A percentile compares a stretch with the other conserved stretches of the same genome.
phyloP scores from a whole-genome alignment of 192 early-diverging fungal species.

The Linnemannia hyalina region DNA sequence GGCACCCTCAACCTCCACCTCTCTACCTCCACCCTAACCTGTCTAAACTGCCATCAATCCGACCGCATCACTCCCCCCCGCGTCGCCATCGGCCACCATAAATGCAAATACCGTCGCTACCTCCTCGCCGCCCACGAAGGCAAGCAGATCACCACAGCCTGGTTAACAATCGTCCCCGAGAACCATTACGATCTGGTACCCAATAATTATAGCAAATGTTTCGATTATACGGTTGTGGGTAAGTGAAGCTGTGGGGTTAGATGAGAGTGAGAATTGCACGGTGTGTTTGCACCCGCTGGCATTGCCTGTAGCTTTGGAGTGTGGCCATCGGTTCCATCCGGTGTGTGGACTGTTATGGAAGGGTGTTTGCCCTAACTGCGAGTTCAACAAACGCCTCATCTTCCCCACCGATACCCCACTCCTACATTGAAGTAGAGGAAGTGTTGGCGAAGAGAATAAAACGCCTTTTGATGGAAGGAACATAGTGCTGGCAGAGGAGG shows the following conservation, averaged over 20 bases:
- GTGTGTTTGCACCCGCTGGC: background rate
- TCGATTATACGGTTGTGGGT: background rate
- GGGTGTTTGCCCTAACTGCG: no score
- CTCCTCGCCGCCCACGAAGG: background rate
- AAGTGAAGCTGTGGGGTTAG: background rate
- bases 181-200: background rate
- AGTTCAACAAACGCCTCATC: no score
- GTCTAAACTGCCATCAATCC: background rate
- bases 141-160: background rate
- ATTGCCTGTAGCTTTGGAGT: no score
- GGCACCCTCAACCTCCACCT: no score
- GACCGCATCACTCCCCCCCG: background rate
- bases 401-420: no score
- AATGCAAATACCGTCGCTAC: constrained; percentile 9
- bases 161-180: background rate
- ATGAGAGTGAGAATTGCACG: background rate
- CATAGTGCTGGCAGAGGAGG: no score
- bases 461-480: no score
- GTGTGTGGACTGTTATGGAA: no score
- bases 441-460: no score
- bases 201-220: no score
- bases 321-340: no score
- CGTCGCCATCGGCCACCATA: constrained; percentile 9
- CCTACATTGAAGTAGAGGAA: no score
- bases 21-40: background rate